Evolutionary conservation across 1,284 basidiomycete genomes (phyloP), one percentile per base, ranked within the genome.

Genomic region (Acaromyces ingoldii): DNA sequence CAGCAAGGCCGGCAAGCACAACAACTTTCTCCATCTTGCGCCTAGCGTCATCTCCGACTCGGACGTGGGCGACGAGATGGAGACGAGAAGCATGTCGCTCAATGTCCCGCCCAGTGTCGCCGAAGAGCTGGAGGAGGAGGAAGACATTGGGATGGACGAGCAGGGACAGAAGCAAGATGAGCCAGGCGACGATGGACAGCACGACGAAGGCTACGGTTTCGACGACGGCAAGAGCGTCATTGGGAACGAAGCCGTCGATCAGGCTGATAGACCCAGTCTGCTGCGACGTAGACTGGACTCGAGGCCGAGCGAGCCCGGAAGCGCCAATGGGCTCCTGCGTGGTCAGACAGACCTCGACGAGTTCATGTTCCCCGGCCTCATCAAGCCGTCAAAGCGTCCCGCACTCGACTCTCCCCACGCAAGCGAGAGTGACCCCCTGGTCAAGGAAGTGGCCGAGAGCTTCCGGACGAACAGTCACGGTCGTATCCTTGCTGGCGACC

Each of bases 1-100:
- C n/a, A 37, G 29, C 22, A 40, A 26, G 17, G 47, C 22, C 29
- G 6, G 2, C 28, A 19, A 21, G n/a, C 26, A 24, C 25, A 28
- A 28, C 1, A 50, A 43, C 49, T 50, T 50, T 26, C 21, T 50
- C 13, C 49, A 50, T 17, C 21, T 50, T 21, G 49, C 49, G 39
- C 49, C 49, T 7, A 31, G 28, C 24, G 31, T 42, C 11, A 28
- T 13, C 11, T 22, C 40, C 40, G 40, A 7, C 40, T 28, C 40
- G 10, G 9, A 25, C 40, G 40, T 24, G 21, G 7, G 13, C 2
- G 22, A 22, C 36, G 36, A 37, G 36, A 6, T 15, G 10, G 19
- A 37, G 36, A 6, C 10, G 36, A 37, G 33, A 9, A 30, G 25
- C 17, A 13, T 22, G 44, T 13, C 31, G 30, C 17, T 33, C 30